phyloP scores from a whole-genome alignment of 116 monocot genomes.

The Cymodocea nodosa region DNA sequence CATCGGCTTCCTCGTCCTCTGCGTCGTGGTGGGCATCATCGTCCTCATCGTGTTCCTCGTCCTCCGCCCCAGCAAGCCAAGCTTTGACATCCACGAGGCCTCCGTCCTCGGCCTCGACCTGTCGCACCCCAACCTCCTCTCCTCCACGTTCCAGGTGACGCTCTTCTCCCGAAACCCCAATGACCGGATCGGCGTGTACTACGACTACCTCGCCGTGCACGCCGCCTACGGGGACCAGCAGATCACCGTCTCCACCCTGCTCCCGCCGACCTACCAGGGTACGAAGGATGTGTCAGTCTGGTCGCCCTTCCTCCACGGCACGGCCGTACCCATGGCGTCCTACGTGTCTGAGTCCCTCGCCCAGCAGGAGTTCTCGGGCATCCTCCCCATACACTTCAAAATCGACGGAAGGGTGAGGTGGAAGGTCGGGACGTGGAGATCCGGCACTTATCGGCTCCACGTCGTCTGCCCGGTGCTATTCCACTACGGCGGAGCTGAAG shows the following conservation, averaged over 20 bases:
- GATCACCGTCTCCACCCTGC: slow-evolving; percentile 30
- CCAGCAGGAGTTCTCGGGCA: slow-evolving; percentile 22
- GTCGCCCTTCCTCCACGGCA: slow-evolving; percentile 63
- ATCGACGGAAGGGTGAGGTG: slow-evolving; percentile 49
- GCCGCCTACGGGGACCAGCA: slow-evolving; percentile 57
- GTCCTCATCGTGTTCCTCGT: slow-evolving; percentile 57
- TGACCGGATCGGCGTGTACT: slow-evolving; percentile 49
- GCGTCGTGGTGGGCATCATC: slow-evolving; percentile 3
- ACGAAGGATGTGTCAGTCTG: slow-evolving; percentile 52
- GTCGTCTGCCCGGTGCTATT: slow-evolving; percentile 40
- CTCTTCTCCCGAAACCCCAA: slow-evolving; percentile 66
- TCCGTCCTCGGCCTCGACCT: slow-evolving; percentile 35
- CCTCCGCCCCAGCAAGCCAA: slow-evolving; percentile 68
- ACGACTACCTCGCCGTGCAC: slow-evolving; percentile 54
- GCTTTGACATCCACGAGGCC: slow-evolving; percentile 45
- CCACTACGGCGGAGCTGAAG: too few species aligned
- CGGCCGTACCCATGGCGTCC: slow-evolving; percentile 42
- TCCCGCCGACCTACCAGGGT: slow-evolving; percentile 47
- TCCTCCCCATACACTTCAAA: slow-evolving; percentile 40
- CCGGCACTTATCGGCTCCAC: slow-evolving; percentile 48
- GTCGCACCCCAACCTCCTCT: slow-evolving; percentile 23
- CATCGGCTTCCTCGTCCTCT: slow-evolving; percentile 30
- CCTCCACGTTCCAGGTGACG: slow-evolving; percentile 43
- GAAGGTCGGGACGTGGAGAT: slow-evolving; percentile 75
- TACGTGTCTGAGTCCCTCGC: slow-evolving; percentile 28